Evolutionary conservation across 768 basidiomycete species (phyloP).

Genomic region (Pleurotus platypus): DNA sequence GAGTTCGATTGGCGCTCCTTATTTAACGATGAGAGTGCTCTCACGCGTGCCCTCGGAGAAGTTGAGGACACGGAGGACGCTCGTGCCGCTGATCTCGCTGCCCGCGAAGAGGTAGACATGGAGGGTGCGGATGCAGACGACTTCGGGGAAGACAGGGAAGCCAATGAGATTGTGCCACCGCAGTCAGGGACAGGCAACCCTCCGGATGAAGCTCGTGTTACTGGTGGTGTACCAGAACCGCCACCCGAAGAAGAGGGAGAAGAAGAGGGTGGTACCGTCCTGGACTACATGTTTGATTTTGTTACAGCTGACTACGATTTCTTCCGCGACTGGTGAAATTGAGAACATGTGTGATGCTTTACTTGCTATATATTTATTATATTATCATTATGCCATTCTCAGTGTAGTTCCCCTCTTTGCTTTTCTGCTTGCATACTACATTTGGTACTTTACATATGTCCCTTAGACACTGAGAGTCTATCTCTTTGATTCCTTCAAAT

Average conservation of each 20-base stretch:
- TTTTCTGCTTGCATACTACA: background rate
- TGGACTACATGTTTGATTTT: slow-evolving; percentile 81
- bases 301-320: slow-evolving; percentile 61
- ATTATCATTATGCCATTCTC: slow-evolving; percentile 3
- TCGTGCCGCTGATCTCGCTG: slow-evolving; percentile 74
- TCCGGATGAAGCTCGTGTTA: slow-evolving; percentile 10
- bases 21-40: slow-evolving; percentile 61
- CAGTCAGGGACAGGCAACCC: background rate
- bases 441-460: background rate
- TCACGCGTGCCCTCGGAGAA: slow-evolving; percentile 75
- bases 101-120: slow-evolving; percentile 64
- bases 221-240: slow-evolving; percentile 21
- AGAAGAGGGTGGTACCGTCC: slow-evolving; percentile 68
- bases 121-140: slow-evolving; percentile 82
- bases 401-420: background rate
- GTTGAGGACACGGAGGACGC: slow-evolving; percentile 89
- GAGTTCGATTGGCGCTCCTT: slow-evolving; percentile 93
- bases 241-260: slow-evolving; percentile 37
- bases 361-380: slow-evolving; percentile 6
- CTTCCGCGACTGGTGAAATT: slow-evolving; percentile 65
- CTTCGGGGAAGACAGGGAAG: slow-evolving; percentile 49
- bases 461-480: background rate
- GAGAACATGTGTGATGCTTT: slow-evolving; percentile 27
- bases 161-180: slow-evolving; percentile 3
- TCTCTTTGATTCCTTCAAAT: background rate